Conservation (phyloP, 192 early-diverging fungal species). For the Coemansia furcata region DNA sequence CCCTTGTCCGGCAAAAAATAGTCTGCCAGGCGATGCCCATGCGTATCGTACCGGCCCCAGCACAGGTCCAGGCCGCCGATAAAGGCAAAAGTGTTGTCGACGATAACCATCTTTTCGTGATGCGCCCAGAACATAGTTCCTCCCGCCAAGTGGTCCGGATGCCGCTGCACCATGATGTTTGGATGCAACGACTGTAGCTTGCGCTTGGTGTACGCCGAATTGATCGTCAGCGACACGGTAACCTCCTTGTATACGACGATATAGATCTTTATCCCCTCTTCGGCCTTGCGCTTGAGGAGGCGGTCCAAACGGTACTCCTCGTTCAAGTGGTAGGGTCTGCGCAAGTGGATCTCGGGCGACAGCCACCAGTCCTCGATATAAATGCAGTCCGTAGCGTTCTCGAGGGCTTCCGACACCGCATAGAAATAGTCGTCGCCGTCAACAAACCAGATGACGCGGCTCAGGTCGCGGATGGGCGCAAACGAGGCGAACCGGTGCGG, state of each 20-base stretch:
- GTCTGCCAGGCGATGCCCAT: slow-evolving; percentile 73
- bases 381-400: slow-evolving; percentile 64
- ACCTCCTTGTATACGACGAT: slow-evolving; percentile 85
- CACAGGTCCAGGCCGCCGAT: slow-evolving; percentile 86
- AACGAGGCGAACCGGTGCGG: slow-evolving; percentile 69
- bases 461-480: slow-evolving; percentile 67
- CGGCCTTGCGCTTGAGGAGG: slow-evolving; percentile 74
- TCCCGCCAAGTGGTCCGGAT: slow-evolving; percentile 74
- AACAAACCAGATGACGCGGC: slow-evolving; percentile 67
- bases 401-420: slow-evolving; percentile 70
- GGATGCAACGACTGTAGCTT: slow-evolving; percentile 65
- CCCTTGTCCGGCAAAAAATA: slow-evolving; percentile 54
- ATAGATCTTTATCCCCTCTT: slow-evolving; percentile 80
- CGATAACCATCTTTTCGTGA: slow-evolving; percentile 78
- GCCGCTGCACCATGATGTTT: slow-evolving; percentile 82
- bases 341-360: slow-evolving; percentile 83
- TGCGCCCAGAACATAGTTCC: slow-evolving; percentile 83
- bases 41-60: slow-evolving; percentile 83
- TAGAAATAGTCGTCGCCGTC: slow-evolving; percentile 78
- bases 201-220: slow-evolving; percentile 71
- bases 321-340: slow-evolving; percentile 70
- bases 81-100: slow-evolving; percentile 79
- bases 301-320: slow-evolving; percentile 77
- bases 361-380: slow-evolving; percentile 88
- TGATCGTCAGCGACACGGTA: slow-evolving; percentile 65